These are phyloP conservation scores for Thelonectria blattea DNA, from an alignment of 2,329 filamentous ascomycete genomes.

Conservation along the genomic window DNA sequence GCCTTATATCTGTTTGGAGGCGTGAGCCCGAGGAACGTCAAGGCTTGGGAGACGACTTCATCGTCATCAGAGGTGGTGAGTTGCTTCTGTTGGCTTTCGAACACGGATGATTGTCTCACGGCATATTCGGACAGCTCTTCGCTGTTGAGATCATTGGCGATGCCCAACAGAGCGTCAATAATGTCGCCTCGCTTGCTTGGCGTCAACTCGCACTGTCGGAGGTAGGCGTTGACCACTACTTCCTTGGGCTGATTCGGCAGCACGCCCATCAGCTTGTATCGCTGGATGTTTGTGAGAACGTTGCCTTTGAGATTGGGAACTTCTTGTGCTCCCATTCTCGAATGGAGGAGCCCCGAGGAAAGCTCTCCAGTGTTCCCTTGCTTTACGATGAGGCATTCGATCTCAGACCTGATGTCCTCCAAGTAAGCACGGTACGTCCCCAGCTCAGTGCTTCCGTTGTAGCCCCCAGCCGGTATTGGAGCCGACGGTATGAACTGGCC, in stretches of 20 bases:
- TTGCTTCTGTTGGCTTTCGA: constrained; percentile 44
- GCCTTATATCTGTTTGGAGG: constrained; percentile 45
- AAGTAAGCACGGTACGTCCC: constrained; percentile 54
- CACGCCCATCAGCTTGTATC: constrained; percentile 47
- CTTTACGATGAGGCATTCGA: constrained; percentile 51
- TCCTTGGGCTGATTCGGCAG: constrained; percentile 45
- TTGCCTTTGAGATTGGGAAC: constrained; percentile 37
- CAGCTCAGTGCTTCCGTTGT: constrained; percentile 45
- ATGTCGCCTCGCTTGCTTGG: constrained; percentile 40
- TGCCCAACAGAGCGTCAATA: constrained; percentile 42
- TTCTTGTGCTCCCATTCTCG: constrained; percentile 41
- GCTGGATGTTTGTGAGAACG: constrained; percentile 40
- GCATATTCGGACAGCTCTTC: constrained; percentile 46
- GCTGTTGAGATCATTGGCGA: constrained; percentile 45
- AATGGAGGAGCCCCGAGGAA: constrained; percentile 42
- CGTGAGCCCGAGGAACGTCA: constrained; percentile 43
- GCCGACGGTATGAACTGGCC: constrained; percentile 45
- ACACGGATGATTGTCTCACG: constrained; percentile 47
- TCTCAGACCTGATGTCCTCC: constrained; percentile 56
- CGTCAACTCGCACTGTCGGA: constrained; percentile 47
- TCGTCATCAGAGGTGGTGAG: constrained; percentile 40
- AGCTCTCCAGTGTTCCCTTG: constrained; percentile 43
- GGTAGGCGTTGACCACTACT: constrained; percentile 48
- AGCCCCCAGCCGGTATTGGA: constrained; percentile 42
- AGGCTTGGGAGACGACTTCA: constrained; percentile 41